These are phyloP conservation scores for Marasmius tenuissimus DNA, from an alignment of 1,284 basidiomycete genomes.

Conservation along the genomic window DNA sequence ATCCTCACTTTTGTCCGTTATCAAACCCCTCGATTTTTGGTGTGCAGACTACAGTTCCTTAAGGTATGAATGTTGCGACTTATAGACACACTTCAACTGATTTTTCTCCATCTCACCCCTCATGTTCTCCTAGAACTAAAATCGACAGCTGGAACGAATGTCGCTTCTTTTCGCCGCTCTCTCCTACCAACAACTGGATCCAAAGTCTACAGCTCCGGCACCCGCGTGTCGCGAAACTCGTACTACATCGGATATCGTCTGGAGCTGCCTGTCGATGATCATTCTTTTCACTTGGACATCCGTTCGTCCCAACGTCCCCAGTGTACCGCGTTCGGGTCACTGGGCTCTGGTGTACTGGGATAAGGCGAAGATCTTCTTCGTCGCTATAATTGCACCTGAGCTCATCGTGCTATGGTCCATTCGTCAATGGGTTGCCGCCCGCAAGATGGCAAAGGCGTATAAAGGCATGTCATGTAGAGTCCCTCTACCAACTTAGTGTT, in stretches of 20 bases:
- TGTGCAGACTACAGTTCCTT: too few relatives aligned
- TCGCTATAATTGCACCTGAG: conserved; percentile 25
- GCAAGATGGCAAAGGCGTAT: conserved; percentile 11
- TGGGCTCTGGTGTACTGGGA: not conserved
- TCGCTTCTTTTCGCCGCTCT: too few relatives aligned
- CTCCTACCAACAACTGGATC: too few relatives aligned
- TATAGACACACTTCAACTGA: too few relatives aligned
- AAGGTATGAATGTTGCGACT: too few relatives aligned
- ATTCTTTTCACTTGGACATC: conserved; percentile 33
- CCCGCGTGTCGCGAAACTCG: too few relatives aligned
- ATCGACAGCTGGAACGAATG: too few relatives aligned
- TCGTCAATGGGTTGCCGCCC: conserved; percentile 23
- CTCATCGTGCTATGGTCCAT: conserved; percentile 25
- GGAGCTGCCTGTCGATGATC: conserved; percentile 30
- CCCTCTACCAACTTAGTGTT: not conserved
- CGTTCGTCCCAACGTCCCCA: conserved; percentile 33
- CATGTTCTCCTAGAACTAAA: too few relatives aligned
- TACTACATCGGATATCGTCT: conserved; percentile 18
- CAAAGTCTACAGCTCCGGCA: too few relatives aligned
- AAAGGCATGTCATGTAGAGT: not conserved
- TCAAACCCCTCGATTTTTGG: too few relatives aligned
- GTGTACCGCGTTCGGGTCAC: not conserved
- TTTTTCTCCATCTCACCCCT: too few relatives aligned
- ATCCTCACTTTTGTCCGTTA: too few relatives aligned
- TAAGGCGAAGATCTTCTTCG: conserved; percentile 18